Conservation (phyloP, 2,329 filamentous ascomycete genomes). For the Paecilomyces variotii region DNA sequence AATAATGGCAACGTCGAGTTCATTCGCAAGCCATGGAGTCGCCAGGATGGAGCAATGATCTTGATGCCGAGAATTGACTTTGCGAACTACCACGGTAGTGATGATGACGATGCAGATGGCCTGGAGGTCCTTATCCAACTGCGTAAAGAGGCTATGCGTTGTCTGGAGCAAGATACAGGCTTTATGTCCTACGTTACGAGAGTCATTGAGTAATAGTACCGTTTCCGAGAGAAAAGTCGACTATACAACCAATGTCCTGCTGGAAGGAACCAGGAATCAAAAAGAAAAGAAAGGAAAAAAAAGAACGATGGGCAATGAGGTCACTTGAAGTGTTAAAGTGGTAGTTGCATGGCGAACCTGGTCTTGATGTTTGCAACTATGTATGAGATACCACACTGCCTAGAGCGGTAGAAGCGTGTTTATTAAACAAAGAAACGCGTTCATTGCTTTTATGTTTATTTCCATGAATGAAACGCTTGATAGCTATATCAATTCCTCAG, state of each 20-base stretch:
- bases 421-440: neutral
- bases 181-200: neutral
- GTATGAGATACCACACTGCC: neutral
- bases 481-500: neutral
- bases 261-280: neutral
- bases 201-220: neutral
- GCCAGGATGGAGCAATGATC: neutral
- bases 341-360: neutral
- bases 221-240: neutral
- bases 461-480: neutral
- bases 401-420: neutral
- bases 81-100: neutral
- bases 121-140: neutral
- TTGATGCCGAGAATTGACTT: neutral
- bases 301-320: neutral
- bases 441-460: neutral
- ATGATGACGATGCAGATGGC: neutral
- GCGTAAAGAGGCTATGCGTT: neutral
- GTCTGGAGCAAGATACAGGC: neutral
- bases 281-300: neutral
- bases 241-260: too few relatives aligned
- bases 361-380: neutral
- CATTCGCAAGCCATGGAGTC: neutral
- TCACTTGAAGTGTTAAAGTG: neutral
- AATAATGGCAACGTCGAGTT: neutral